These are phyloP conservation scores for Rubroboletus pulcherrimus DNA, from an alignment of 768 basidiomycete genomes.

Conservation along the genomic window DNA sequence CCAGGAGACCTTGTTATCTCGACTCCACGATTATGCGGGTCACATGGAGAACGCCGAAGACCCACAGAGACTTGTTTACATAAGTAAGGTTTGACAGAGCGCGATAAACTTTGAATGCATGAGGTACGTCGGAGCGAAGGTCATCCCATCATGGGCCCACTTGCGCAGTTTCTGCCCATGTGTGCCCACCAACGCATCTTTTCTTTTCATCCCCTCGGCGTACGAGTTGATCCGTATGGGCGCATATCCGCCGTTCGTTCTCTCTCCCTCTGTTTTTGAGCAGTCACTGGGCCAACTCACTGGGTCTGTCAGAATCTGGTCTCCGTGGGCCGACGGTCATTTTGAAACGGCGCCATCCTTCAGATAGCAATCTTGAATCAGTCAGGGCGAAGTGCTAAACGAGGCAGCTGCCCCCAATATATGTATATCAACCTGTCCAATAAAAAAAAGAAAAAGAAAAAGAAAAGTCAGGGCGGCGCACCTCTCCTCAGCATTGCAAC, in stretches of 20 bases:
- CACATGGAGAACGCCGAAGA: constrained; percentile 14
- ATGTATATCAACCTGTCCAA: neutral
- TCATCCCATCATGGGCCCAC: constrained; percentile 4
- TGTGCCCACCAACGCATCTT: neutral
- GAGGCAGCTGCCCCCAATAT: neutral
- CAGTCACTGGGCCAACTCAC: neutral
- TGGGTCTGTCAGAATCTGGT: neutral
- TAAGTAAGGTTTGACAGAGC: constrained; percentile 15
- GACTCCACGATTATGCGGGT: constrained; percentile 13
- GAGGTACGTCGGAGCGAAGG: constrained; percentile 11
- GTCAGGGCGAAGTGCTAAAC: neutral
- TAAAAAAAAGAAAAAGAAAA: neutral
- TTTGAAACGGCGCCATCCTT: neutral
- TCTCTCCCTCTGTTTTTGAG: neutral
- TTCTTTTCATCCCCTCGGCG: constrained; percentile 13
- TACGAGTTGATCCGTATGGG: neutral
- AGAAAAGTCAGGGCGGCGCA: neutral
- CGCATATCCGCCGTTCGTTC: constrained; percentile 6
- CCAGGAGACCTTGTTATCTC: constrained; percentile 5
- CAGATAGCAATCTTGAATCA: neutral
- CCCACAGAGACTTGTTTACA: constrained; percentile 6
- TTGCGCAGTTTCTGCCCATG: constrained; percentile 1
- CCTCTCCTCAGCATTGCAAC: neutral
- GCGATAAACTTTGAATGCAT: constrained; percentile 13
- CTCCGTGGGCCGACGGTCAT: neutral